A percentile compares a stretch with the other conserved stretches of the same genome.
phyloP scores from a whole-genome alignment of 1,139 yeast genomes.

The Debaryomycetaceae sp. region DNA sequence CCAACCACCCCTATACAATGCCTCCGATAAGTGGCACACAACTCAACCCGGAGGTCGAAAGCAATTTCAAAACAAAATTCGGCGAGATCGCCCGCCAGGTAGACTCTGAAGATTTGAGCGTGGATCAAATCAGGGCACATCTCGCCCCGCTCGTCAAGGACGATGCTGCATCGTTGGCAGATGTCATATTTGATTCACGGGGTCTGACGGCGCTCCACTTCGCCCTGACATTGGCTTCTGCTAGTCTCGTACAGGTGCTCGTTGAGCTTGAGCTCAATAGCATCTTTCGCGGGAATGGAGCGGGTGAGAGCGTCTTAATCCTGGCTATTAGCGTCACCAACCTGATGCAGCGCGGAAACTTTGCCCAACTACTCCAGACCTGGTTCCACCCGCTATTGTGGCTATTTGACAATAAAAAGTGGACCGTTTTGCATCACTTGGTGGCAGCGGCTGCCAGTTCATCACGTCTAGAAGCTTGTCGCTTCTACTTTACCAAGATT shows the following conservation, averaged over 20 bases:
- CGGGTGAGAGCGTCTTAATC: constrained; percentile 34
- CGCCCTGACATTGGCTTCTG: constrained; percentile 34
- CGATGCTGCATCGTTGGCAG: constrained; percentile 11
- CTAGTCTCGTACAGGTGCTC: constrained; percentile 25
- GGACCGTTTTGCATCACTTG: constrained; percentile 29
- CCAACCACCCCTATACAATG: constrained; percentile 13
- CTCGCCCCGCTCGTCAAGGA: constrained; percentile 8
- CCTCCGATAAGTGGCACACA: constrained; percentile 11
- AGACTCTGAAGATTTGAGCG: constrained; percentile 6
- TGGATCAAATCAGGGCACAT: constrained; percentile 7
- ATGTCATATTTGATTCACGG: constrained; percentile 29
- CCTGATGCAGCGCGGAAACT: constrained; percentile 36
- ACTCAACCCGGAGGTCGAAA: too few species aligned
- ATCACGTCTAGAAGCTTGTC: constrained; percentile 26
- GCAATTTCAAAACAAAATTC: constrained; percentile 10
- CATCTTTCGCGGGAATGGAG: constrained; percentile 30
- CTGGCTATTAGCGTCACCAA: constrained; percentile 33
- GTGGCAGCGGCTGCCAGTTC: constrained; percentile 16
- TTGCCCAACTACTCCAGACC: constrained; percentile 18
- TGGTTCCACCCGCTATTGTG: constrained; percentile 31
- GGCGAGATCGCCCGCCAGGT: constrained; percentile 13
- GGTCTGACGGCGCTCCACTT: constrained; percentile 39
- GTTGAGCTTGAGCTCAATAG: constrained; percentile 26
- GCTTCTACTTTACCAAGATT: constrained; percentile 67
- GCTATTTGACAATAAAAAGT: constrained; percentile 23